A percentile compares a stretch with the other conserved stretches of the same genome.
Conservation (phyloP, 1,139 yeast genomes). For the Pichia sp. region DNA sequence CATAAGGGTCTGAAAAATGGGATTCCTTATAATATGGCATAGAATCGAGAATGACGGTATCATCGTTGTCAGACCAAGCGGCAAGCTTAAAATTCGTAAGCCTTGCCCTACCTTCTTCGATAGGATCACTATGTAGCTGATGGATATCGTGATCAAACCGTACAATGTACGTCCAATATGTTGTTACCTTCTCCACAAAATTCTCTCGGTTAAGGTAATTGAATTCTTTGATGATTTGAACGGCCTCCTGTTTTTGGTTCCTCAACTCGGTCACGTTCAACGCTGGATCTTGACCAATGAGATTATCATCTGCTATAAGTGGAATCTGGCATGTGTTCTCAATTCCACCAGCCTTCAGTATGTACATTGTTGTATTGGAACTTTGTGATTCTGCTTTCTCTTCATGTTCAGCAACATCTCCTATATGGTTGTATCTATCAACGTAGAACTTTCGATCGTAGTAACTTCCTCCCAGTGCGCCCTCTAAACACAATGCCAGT, state of each 20-base stretch:
- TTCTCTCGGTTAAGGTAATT: conserved; percentile 2
- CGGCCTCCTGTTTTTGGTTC: conserved; percentile 14
- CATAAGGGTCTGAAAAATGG: conserved; percentile 10
- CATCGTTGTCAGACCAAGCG: conserved; percentile 18
- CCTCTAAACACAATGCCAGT: too few relatives aligned
- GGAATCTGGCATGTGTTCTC: conserved; percentile 9
- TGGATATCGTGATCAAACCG: conserved; percentile 9
- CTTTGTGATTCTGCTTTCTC: too few relatives aligned
- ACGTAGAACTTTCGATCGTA: too few relatives aligned
- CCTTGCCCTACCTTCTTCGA: background rate
- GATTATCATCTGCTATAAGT: background rate
- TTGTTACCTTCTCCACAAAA: background rate
- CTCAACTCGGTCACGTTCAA: conserved; percentile 4
- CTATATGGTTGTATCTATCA: too few relatives aligned
- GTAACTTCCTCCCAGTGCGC: too few relatives aligned
- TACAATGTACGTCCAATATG: conserved; percentile 18
- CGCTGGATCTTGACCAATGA: background rate
- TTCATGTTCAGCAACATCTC: too few relatives aligned
- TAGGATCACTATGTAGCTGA: conserved; percentile 5
- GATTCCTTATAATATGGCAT: conserved; percentile 3
- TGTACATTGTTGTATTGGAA: background rate
- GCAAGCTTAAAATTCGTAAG: conserved; percentile 6
- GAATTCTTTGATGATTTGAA: conserved; percentile 12
- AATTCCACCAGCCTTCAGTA: background rate
- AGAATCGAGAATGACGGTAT: background rate